These are phyloP conservation scores for Mortierella sp. DNA, from an alignment of 371 early-diverging fungal genomes.

Conservation along the genomic window DNA sequence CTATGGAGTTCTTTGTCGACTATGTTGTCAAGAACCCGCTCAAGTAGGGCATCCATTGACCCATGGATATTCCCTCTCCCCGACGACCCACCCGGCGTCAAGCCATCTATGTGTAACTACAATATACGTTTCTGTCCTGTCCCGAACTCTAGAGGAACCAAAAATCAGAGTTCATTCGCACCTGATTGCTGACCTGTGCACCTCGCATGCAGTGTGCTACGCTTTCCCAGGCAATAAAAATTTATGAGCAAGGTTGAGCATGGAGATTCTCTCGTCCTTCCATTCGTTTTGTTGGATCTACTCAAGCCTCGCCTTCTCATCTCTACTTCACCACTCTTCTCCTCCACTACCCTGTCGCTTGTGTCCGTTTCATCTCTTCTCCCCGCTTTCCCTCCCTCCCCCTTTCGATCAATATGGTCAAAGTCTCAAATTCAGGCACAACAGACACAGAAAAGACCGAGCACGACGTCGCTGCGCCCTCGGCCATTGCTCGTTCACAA, in stretches of 20 bases:
- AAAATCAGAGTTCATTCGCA: too few relatives aligned
- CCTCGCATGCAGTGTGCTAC: too few relatives aligned
- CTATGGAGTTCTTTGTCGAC: slow-evolving; percentile 52
- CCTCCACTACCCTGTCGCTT: neutral
- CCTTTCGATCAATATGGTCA: neutral
- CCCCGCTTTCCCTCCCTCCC: neutral
- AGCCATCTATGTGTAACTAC: too few relatives aligned
- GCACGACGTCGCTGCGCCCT: neutral
- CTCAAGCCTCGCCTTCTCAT: too few relatives aligned
- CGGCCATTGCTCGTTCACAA: slow-evolving; percentile 9
- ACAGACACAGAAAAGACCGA: neutral
- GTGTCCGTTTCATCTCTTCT: neutral
- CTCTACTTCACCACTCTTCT: too few relatives aligned
- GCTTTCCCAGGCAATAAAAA: too few relatives aligned
- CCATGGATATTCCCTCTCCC: too few relatives aligned
- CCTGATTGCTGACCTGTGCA: too few relatives aligned
- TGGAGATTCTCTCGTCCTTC: neutral
- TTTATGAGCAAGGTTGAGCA: neutral
- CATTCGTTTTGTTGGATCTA: neutral
- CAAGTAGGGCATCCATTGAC: slow-evolving; percentile 2
- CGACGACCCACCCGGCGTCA: too few relatives aligned
- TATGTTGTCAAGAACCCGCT: slow-evolving; percentile 43
- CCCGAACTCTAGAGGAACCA: too few relatives aligned
- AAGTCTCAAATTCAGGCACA: slow-evolving; percentile 6
- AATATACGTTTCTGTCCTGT: too few relatives aligned